Evolutionary conservation across 257 asterid genomes (phyloP), one percentile per base, ranked within the genome.

Genomic region (Verbena officinalis): DNA sequence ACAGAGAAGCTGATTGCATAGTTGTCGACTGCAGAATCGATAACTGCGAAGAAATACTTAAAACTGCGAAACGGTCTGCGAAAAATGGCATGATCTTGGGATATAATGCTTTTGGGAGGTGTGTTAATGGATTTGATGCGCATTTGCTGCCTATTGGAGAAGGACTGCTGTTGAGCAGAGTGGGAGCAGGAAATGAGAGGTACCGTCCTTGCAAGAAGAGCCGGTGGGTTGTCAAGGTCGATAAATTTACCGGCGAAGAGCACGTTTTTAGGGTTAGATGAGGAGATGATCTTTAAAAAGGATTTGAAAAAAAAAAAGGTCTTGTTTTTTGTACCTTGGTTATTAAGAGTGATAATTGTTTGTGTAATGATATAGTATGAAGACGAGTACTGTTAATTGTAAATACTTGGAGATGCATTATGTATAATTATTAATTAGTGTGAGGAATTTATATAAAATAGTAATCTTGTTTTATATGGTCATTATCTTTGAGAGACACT

Each of bases 81-180:
- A 78, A 49, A 9, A 67, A 78, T 4, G 51, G 70, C 2, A 65
- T 75, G 50, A 87, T 86, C 8, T 38, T 89, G 55, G 93, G 95
- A 16, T 89, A 86, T 44, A 89, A 89, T 63, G 96, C 91, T 1
- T 84, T 79, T 20, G 82, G 78, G 78, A 68, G 72, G 56, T 20
- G 74, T 0, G 45, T 68, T 1, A 9, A 16, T 17, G 79, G 72
- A 11, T n/a, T 50, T 11, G 70, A 45, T 12, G 70, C 43, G 0
- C 61, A 77, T 54, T 66, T 89, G 71, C 71, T 89, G 39, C 96
- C 93, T 0, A 89, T 89, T 0, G 95, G 93, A 38, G 83, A 78
- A 43, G 96, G 96, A 48, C 27, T 89, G 59, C 68, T 86, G 40
- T 75, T 89, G 67, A 84, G 84, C 11, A 64, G 85, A 73, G 62